Evolutionary conservation across 352 stramenopile genomes (phyloP), one percentile per base, ranked within the genome.

Genomic region (Phytophthora cactorum): DNA sequence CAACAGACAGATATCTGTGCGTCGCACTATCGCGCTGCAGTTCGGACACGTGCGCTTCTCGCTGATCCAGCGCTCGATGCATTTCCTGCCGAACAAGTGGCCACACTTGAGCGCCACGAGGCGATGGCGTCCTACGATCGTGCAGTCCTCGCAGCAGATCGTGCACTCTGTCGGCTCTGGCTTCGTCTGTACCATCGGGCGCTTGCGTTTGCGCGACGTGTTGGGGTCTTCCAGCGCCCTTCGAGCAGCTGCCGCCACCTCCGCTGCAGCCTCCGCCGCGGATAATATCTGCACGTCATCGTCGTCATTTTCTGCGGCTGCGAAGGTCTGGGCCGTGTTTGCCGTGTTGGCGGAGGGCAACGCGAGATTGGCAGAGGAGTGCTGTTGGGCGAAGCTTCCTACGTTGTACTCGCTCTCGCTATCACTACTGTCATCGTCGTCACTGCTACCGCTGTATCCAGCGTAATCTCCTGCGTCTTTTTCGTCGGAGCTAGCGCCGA

Each of bases 61-160:
- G 44, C 32, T 55, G 36, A 91, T 69, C 86, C 86, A 94, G 39
- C 81, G 80, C 45, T 94, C 82, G 54, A 93, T 93, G 63, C 84
- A 93, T 43, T 78, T 78, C 17, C 82, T 88, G 27, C 86, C 86
- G 53, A 92, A 94, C 14, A 92, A 66, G 51, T 94, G 86, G 34
- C 86, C 86, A 61, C 86, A 94, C 25, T 63, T 67, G 9, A 94
- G 81, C 55, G 81, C 84, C 54, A 84, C 84, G 43, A 94, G 78
- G 1, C 86, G 84, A 57, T 94, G 86, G n/a, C 72, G 62, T 0
- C 86, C 86, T 6, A 74, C 45, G 5, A 82, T 63, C 9, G 79
- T 89, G 61, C 86, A 94, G 28, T 73, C 66, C 32, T 94, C 86
- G 62, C 82, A 91, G 73, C 86, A 94, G 25, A 94, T 79, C 1